Percentiles rank a stretch among this genome's conserved stretches.
Conservation (phyloP, 192 early-diverging fungal genomes). For the Backusella parvicylindrica region DNA sequence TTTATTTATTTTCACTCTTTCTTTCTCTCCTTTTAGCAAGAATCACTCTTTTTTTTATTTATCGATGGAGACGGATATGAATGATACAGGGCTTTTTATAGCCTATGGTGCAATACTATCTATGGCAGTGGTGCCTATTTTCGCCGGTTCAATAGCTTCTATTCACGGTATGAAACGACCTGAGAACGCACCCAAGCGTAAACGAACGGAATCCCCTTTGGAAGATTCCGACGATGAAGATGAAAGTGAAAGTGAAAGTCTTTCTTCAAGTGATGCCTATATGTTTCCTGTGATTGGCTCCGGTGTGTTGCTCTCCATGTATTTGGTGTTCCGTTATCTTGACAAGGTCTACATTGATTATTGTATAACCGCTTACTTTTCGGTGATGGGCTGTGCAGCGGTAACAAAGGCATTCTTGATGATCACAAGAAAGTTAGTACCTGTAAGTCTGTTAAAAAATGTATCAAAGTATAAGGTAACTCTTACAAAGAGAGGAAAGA, state of each 20-base stretch:
- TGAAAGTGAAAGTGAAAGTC: slow-evolving; percentile 65
- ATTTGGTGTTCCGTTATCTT: slow-evolving; percentile 75
- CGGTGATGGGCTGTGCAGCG: slow-evolving; percentile 77
- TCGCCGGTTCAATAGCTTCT: slow-evolving; percentile 76
- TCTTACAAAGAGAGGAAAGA: slow-evolving; percentile 63
- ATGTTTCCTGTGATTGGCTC: slow-evolving; percentile 94
- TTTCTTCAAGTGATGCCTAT: slow-evolving; percentile 85
- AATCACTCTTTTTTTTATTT: background rate
- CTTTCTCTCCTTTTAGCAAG: background rate
- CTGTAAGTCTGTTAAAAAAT: slow-evolving; percentile 41
- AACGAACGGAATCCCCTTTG: slow-evolving; percentile 34
- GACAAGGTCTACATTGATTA: slow-evolving; percentile 12
- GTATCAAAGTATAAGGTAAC: slow-evolving; percentile 73
- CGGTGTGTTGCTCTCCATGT: slow-evolving; percentile 72
- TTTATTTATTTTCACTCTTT: background rate
- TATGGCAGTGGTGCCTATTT: slow-evolving; percentile 89
- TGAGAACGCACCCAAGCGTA: slow-evolving; percentile 34
- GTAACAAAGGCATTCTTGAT: slow-evolving; percentile 57
- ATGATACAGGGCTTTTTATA: slow-evolving; percentile 48
- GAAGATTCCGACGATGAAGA: slow-evolving; percentile 64
- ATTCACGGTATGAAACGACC: slow-evolving; percentile 37
- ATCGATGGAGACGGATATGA: background rate
- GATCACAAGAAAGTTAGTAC: slow-evolving; percentile 45
- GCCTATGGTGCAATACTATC: slow-evolving; percentile 84
- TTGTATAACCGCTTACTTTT: slow-evolving; percentile 64